Evolutionary conservation across 257 asterid species (phyloP), one percentile per base, ranked within the genome.

Genomic region (Coffea canephora): DNA sequence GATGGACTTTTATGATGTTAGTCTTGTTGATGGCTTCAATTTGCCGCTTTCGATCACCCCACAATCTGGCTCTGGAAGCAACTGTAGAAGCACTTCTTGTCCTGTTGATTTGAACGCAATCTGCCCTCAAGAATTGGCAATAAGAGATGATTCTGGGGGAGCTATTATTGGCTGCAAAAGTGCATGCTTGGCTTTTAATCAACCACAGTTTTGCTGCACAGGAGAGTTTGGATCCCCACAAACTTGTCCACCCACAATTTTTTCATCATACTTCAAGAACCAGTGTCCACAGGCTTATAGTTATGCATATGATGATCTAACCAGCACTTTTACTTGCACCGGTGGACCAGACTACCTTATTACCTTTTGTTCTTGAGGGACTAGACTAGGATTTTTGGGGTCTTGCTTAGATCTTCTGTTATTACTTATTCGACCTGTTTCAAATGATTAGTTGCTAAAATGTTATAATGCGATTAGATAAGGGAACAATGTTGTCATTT

Each of bases 21-120:
- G 91, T 46, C 82, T 85, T 2, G 91, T 88, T 3, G 92, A 91
- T 41, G 93, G 92, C 0, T 91, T 88, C 82, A 91, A 91, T 74
- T 69, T 87, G 0, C 92, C 92, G 0, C 77, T 91, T 0, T 76
- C 78, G 34, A 78, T 87, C 27, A 14, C n/a, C 0, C 87, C 90
- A 11, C 61, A 19, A 8, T 59, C 76, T 15, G 65, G 77, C n/a
- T 23, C 14, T 4, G 71, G 57, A 0, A 85, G 90, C 10, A 74
- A 71, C 0, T 1, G 83, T 3, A 18, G 49, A 18, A 5, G 67
- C 1, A 77, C 83, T 3, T 52, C 75, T 14, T 91, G 93, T 25
- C 82, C 86, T 4, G 82, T 31, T 0, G 79, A 91, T 66, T 72
- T 91, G 12, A 89, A 81, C 39, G 9, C 16, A 0, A 81, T 48